These are phyloP conservation scores for Volutella citrinella DNA, from an alignment of 2,329 filamentous ascomycete species.

Conservation along the genomic window DNA sequence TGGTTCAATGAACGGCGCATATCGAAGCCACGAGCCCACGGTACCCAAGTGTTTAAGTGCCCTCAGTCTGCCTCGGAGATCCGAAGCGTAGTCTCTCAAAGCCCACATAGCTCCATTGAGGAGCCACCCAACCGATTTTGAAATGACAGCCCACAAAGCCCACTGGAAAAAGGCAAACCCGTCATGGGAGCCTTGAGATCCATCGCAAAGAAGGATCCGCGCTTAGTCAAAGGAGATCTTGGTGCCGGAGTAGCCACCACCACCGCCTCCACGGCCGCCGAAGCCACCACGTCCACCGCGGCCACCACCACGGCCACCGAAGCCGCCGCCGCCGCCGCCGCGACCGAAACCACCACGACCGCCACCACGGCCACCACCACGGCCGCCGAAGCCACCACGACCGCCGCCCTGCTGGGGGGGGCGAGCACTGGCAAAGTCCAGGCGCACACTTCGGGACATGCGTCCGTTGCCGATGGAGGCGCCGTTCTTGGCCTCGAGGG, in stretches of 20 bases:
- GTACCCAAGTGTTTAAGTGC: constrained; percentile 33
- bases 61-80: too few species aligned
- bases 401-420: constrained; percentile 54
- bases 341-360: constrained; percentile 42
- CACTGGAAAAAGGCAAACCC: too few species aligned
- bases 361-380: constrained; percentile 51
- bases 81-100: too few species aligned
- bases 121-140: too few species aligned
- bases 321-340: constrained; percentile 46
- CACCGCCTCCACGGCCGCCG: constrained; percentile 48
- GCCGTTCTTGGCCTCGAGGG: constrained; percentile 68
- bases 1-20: constrained; percentile 11
- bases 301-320: constrained; percentile 42
- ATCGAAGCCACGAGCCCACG: constrained; percentile 37
- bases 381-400: constrained; percentile 48
- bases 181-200: too few species aligned
- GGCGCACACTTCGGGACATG: constrained; percentile 70
- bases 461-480: constrained; percentile 61
- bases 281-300: constrained; percentile 46
- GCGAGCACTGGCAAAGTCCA: constrained; percentile 76
- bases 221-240: constrained; percentile 69
- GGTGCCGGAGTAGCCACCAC: constrained; percentile 62
- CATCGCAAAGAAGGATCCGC: constrained; percentile 29
- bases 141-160: constrained; percentile 57
- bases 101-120: constrained; percentile 45